Evolutionary conservation across 306 rosid genomes (phyloP).

Genomic region (Vachellia collinsii): DNA sequence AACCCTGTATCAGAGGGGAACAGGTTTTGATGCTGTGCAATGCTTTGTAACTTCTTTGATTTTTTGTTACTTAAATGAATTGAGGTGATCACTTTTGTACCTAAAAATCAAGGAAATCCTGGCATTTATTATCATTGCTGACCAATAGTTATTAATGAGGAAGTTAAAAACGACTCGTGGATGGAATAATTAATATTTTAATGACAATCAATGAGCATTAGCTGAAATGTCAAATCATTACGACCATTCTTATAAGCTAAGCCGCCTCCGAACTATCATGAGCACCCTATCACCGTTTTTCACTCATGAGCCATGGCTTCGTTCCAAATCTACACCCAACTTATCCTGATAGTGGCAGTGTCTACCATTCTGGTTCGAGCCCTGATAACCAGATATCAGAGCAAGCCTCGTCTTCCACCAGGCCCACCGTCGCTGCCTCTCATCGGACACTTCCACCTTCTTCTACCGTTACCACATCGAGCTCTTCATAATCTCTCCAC

Average conservation of each 20-base stretch:
- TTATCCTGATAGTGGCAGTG: constrained; percentile 20
- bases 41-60: too few relatives aligned
- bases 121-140: background rate
- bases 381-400: constrained; percentile 25
- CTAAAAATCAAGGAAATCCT: background rate
- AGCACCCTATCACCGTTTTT: background rate
- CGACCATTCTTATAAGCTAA: background rate
- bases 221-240: background rate
- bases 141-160: background rate
- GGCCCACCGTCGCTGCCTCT: constrained; percentile 44
- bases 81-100: too few relatives aligned
- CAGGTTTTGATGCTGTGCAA: too few relatives aligned
- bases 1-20: too few relatives aligned
- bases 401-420: constrained; percentile 35
- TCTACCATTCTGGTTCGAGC: constrained; percentile 27
- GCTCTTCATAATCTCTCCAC: constrained; percentile 43
- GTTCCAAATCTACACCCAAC: background rate
- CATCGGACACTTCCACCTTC: constrained; percentile 51
- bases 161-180: background rate
- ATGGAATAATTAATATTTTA: background rate
- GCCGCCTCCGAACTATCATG: background rate
- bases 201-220: background rate
- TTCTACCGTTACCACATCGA: constrained; percentile 41
- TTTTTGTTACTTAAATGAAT: too few relatives aligned
- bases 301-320: constrained; percentile 6